A percentile compares a stretch with the other conserved stretches of the same genome.
Conservation (phyloP, 768 basidiomycete species). For the Suillus lakei region DNA sequence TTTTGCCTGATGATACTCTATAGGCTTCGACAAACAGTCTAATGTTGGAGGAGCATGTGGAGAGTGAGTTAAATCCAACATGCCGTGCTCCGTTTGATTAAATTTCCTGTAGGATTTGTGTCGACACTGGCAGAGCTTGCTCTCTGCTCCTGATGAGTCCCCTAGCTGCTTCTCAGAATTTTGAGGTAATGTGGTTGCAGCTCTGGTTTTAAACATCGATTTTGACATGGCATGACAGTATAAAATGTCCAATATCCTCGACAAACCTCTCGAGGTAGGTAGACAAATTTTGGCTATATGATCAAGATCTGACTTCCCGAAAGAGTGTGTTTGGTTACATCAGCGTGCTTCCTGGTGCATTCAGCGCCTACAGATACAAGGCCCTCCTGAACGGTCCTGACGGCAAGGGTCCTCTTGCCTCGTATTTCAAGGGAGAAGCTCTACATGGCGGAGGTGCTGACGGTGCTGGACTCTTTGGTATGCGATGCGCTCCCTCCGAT, state of each 20-base stretch:
- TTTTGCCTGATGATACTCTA: constrained; percentile 11
- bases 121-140: constrained; percentile 78
- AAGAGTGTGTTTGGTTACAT: constrained; percentile 87
- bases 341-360: constrained; percentile 89
- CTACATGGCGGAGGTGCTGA: constrained; percentile 71
- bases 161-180: constrained; percentile 93
- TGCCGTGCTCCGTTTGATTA: constrained; percentile 6
- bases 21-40: constrained; percentile 77
- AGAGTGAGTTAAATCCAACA: constrained; percentile 56
- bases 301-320: background rate
- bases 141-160: constrained; percentile 73
- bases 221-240: constrained; percentile 50
- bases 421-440: constrained; percentile 92
- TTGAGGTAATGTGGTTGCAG: constrained; percentile 58
- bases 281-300: constrained; percentile 19
- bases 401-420: constrained; percentile 88
- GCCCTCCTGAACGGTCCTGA: constrained; percentile 86
- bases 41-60: constrained; percentile 95
- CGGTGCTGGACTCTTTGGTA: constrained; percentile 70
- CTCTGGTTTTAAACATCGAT: background rate
- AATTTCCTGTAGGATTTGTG: constrained; percentile 63
- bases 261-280: constrained; percentile 88
- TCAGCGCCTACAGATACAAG: constrained; percentile 90
- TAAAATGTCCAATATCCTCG: constrained; percentile 95
- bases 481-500: constrained; percentile 10